A percentile compares a stretch with the other conserved stretches of the same genome.
Conservation (phyloP, 257 asterid species). For the Coffea canephora region DNA sequence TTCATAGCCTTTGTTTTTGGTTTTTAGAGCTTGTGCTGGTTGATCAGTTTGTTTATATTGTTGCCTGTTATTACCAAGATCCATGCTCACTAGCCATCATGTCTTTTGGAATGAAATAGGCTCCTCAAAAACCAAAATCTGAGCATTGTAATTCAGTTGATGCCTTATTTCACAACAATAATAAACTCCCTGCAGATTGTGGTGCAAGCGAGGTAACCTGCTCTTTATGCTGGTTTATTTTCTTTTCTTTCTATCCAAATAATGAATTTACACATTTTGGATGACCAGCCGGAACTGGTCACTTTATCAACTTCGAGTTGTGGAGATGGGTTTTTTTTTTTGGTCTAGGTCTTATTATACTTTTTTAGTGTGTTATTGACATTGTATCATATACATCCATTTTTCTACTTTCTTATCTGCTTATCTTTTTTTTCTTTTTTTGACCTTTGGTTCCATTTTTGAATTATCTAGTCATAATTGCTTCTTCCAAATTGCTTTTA, state of each 20-base stretch:
- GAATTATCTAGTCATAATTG: neutral
- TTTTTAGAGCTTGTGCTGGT: neutral
- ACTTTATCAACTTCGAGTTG: neutral
- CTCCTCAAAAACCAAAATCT: constrained; percentile 33
- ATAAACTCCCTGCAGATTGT: constrained; percentile 4
- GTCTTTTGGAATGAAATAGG: constrained; percentile 30
- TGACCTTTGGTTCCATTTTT: neutral
- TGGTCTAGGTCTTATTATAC: neutral
- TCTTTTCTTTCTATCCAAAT: neutral
- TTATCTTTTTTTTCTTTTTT: neutral
- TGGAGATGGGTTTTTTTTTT: neutral
- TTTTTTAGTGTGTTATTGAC: neutral
- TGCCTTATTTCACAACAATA: neutral
- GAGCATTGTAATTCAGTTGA: constrained; percentile 24
- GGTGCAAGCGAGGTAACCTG: constrained; percentile 13
- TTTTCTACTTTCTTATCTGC: neutral
- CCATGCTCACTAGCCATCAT: neutral
- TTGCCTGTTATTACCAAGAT: neutral
- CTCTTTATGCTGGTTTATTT: neutral
- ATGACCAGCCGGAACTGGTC: neutral
- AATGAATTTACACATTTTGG: neutral
- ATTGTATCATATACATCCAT: neutral
- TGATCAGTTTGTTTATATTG: neutral
- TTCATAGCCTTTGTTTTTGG: neutral
- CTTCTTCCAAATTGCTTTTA: neutral